Conservation (phyloP, 306 rosid species). For the Casuarina glauca region DNA sequence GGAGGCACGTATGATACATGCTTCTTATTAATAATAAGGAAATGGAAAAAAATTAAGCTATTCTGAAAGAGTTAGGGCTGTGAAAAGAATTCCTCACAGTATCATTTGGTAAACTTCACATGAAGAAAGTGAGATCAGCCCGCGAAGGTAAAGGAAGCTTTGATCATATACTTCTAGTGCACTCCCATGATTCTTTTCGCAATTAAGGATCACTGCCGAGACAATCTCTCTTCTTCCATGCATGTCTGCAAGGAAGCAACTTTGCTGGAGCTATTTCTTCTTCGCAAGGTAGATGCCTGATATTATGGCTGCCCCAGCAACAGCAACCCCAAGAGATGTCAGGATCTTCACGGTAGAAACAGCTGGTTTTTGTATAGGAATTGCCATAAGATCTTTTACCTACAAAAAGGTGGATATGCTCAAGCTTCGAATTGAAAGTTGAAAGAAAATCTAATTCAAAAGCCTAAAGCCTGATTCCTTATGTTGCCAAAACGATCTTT, state of each 20-base stretch:
- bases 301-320: constrained; percentile 69
- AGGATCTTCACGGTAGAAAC: constrained; percentile 45
- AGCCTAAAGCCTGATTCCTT: background rate
- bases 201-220: background rate
- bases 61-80: background rate
- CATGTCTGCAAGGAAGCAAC: background rate
- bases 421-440: background rate
- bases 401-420: constrained; percentile 27
- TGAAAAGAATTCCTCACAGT: background rate
- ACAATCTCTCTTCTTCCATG: background rate
- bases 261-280: constrained; percentile 50
- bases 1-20: background rate
- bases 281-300: constrained; percentile 72
- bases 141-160: background rate
- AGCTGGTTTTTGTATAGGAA: constrained; percentile 48
- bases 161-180: background rate
- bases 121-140: background rate
- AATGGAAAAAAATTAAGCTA: background rate
- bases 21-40: background rate
- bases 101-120: background rate
- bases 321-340: constrained; percentile 56
- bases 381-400: constrained; percentile 72
- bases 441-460: background rate
- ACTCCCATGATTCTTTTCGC: background rate
- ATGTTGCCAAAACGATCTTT: background rate